Evolutionary conservation across 768 basidiomycete species (phyloP), one percentile per base, ranked within the genome.

Genomic region (Mycena sanguinolenta): DNA sequence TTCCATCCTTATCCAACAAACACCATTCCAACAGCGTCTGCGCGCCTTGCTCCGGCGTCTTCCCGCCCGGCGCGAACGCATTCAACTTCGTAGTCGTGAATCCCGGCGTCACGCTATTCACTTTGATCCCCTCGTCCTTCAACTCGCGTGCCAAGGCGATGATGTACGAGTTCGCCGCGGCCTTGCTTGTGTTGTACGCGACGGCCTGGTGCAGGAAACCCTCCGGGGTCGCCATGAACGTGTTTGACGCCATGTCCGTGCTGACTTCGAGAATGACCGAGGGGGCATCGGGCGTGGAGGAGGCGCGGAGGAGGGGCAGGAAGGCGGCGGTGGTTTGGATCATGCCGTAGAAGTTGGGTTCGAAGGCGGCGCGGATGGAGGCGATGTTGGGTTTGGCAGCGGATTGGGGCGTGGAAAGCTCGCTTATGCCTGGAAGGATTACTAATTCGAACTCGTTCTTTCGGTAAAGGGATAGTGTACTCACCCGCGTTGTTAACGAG

Each of bases 401-500:
- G 32, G 80, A 79, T 70, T 86, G 83, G 12, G 74, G 69, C 55
- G 77, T 72, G 50, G 79, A 75, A 74, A 82, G 70, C 25, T 75
- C 50, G 39, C 75, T 74, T 23, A 78, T 73, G 3, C 82, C 82
- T 83, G 17, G 10, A 34, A 34, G 4, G 32, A 34, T 5, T 34
- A 10, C 6, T 34, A 34, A 5, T 10, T 4, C 32, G 10, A 34
- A 34, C 32, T 4, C 10, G 10, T 34, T 10, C 32, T 34, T 34
- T 34, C n/a, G n/a, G 32, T 5, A 34, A 10, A 34, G 32, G 6
- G 32, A 10, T 34, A 34, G 32, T 34, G 32, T 25, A 7, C 76
- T 67, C 75, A 75, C 84, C 85, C 28, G 84, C 85, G 61, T 85
- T 86, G 76, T 86, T 86, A 49, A 87, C 82, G 36, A 87, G 80